Evolutionary conservation across 345 rosid genomes (phyloP).

Genomic region (Ceriops zippeliana): DNA sequence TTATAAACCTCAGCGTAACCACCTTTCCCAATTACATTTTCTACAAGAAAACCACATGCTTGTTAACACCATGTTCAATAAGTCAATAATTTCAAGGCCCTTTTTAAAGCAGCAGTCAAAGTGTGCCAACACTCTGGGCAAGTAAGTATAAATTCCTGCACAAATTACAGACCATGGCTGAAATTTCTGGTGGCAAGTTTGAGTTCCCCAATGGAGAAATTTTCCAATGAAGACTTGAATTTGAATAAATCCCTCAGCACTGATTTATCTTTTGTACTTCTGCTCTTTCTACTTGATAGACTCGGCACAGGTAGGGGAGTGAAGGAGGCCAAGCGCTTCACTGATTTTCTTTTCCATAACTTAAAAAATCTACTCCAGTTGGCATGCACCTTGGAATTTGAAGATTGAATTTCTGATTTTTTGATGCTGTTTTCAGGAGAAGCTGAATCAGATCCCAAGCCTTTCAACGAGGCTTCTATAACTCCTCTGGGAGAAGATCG

Average conservation of each 20-base stretch:
- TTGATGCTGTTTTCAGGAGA: conserved; percentile 10
- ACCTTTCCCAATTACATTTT: conserved; percentile 79
- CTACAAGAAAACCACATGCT: conserved; percentile 36
- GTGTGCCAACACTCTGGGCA: not conserved
- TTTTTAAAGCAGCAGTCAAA: not conserved
- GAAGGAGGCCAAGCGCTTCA: conserved; percentile 46
- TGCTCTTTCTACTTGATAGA: conserved; percentile 38
- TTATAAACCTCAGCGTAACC: conserved; percentile 88
- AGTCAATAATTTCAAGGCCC: not conserved
- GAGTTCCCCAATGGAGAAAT: conserved; percentile 59
- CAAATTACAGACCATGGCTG: conserved; percentile 43
- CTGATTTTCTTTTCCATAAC: conserved; percentile 57
- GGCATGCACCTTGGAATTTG: conserved; percentile 36
- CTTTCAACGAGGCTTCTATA: conserved; percentile 52
- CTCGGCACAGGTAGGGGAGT: conserved; percentile 39
- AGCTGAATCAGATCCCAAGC: conserved; percentile 18
- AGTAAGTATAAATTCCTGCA: not conserved
- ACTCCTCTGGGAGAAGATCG: conserved; percentile 61
- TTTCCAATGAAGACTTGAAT: conserved; percentile 53
- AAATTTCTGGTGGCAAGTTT: conserved; percentile 67
- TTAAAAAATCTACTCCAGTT: conserved; percentile 70
- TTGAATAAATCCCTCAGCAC: conserved; percentile 49
- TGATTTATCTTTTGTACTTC: conserved; percentile 37
- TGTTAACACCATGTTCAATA: not conserved
- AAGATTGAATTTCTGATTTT: conserved; percentile 19